Percentiles rank a stretch among this genome's conserved stretches.
Conservation (phyloP, 805 yeast species). For the Candida arabinofermentans region DNA sequence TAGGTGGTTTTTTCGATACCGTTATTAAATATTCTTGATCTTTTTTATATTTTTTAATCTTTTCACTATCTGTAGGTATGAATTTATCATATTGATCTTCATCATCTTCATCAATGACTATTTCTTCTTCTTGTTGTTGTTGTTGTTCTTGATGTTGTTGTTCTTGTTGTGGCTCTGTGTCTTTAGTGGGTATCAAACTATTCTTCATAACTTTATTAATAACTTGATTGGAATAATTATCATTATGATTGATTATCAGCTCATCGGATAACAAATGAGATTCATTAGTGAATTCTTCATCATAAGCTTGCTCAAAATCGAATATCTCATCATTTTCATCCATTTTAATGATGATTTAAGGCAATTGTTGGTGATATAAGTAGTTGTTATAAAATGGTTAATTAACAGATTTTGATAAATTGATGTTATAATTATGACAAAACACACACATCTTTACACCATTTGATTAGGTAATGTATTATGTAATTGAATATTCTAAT, state of each 20-base stretch:
- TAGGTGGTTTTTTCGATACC: not conserved
- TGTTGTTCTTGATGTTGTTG: not conserved
- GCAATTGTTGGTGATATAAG: too few species aligned
- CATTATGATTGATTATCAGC: conserved; percentile 11
- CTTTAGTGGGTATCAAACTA: not conserved
- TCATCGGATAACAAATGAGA: conserved; percentile 16
- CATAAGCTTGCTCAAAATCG: conserved; percentile 20
- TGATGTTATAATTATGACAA: too few species aligned
- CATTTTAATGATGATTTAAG: conserved; percentile 8
- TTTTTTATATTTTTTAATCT: conserved; percentile 16
- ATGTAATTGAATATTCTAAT: too few species aligned
- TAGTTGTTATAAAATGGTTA: too few species aligned
- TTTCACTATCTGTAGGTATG: conserved; percentile 24
- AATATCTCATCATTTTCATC: conserved; percentile 21
- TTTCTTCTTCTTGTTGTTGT: not conserved
- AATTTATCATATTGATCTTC: conserved; percentile 30
- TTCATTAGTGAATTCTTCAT: conserved; percentile 13
- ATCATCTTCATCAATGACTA: conserved; percentile 15
- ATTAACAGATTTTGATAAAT: too few species aligned
- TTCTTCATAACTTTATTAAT: conserved; percentile 4
- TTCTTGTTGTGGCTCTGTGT: not conserved
- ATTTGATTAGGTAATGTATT: too few species aligned
- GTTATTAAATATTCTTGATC: conserved; percentile 3
- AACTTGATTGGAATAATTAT: conserved; percentile 6
- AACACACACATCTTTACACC: too few species aligned